A percentile compares a stretch with the other conserved stretches of the same genome.
These are phyloP conservation scores for Mortierella antarctica DNA, from an alignment of 192 early-diverging fungal species.

Conservation along the genomic window DNA sequence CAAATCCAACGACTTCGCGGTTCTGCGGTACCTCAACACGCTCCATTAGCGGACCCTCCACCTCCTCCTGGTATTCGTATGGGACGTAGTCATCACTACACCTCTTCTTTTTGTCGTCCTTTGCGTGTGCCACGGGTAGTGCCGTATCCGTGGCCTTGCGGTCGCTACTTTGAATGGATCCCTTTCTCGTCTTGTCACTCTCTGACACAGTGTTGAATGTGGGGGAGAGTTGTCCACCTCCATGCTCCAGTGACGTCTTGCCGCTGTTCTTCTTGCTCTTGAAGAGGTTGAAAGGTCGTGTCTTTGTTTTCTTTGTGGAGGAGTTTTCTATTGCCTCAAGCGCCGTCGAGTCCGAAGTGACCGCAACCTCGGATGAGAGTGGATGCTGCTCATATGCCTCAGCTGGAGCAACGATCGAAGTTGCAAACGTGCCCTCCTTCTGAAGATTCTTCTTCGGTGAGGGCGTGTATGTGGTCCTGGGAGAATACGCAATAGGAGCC, in stretches of 20 bases:
- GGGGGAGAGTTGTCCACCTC: conserved; percentile 12
- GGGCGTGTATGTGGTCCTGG: conserved; percentile 25
- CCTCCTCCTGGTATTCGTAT: conserved; percentile 48
- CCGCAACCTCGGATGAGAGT: too few species aligned
- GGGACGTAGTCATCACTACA: conserved; percentile 42
- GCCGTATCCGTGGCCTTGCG: neutral
- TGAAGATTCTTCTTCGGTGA: conserved; percentile 10
- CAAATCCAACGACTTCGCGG: conserved; percentile 41
- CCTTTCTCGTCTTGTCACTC: conserved; percentile 34
- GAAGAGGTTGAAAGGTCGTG: conserved; percentile 35
- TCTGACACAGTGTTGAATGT: neutral
- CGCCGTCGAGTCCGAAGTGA: neutral
- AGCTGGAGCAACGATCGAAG: neutral
- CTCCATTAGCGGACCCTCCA: conserved; percentile 46
- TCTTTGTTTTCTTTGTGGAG: conserved; percentile 24
- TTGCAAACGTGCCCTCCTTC: conserved; percentile 2
- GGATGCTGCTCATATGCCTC: too few species aligned
- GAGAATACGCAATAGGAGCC: conserved; percentile 18
- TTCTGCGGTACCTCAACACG: conserved; percentile 34
- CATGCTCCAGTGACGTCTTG: conserved; percentile 11
- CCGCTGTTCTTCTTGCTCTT: conserved; percentile 29
- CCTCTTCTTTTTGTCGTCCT: conserved; percentile 21
- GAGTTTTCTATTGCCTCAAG: too few species aligned
- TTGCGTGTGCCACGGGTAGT: neutral
- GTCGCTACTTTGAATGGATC: conserved; percentile 21